Base-by-base conservation (phyloP, 2,329 filamentous ascomycete genomes). In the Tolypocladium endophyticum region DNA sequence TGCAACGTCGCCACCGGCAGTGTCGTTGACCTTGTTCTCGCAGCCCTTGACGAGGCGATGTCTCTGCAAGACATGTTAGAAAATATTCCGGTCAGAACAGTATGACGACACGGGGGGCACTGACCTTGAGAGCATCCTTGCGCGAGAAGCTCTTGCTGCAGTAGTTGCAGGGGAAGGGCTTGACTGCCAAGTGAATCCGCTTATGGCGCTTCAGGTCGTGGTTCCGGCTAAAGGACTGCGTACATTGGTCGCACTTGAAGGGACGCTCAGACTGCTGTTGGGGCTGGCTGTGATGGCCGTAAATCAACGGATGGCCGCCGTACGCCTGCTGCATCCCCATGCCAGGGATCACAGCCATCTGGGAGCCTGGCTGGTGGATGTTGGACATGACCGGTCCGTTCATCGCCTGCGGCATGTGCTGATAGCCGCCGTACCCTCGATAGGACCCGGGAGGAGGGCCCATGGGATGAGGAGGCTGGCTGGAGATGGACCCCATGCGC, bases 71-170 rank as follows among this genome's bases (percentile, higher is more conserved):
- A 8, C 38, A 41, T 55, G 58, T 71, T 61, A 69, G 41, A n/a
- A 41, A 41, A 41, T n/a, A n/a, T n/a, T n/a, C n/a, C n/a, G n/a
- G n/a, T n/a, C n/a, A n/a, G n/a, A n/a, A n/a, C n/a, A n/a, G n/a
- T n/a, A n/a, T n/a, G n/a, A n/a, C n/a, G 11, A 6, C 16, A 18
- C 16, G 38, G 38, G 38, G 41, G 41, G 33, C 57, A 63, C 84
- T 68, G 77, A 97, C 94, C 89, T 97, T 97, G 36, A 99, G 79
- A 12, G 94, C 94, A 74, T 97, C 94, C 72, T 97, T 97, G 61
- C 94, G 83, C 3, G 92, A 97, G 70, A 99, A 99, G 71, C 90
- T 94, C 82, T 97, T 97, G 62, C 96, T 92, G 71, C 94, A 99
- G 69, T 88, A 88, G 8, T 79, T 84, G 72, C 94, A 99, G 0